phyloP scores from a whole-genome alignment of 768 basidiomycete genomes.

The Butyriboletus loyo region DNA sequence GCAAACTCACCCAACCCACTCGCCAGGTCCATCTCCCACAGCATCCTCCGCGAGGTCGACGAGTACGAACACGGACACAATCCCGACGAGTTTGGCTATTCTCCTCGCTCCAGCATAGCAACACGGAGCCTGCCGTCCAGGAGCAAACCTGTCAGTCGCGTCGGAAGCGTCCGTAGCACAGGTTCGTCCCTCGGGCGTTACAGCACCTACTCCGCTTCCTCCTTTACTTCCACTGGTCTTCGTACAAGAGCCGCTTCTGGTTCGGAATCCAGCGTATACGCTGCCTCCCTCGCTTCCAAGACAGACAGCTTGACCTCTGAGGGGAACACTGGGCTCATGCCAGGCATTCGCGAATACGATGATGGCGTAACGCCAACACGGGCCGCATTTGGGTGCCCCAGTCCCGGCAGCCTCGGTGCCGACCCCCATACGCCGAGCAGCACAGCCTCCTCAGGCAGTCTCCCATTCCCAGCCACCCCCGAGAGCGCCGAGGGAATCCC shows the following conservation, averaged over 20 bases:
- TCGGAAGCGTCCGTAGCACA: constrained; percentile 19
- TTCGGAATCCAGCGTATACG: constrained; percentile 20
- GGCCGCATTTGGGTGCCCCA: constrained; percentile 26
- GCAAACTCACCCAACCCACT: constrained; percentile 14
- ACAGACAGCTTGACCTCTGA: constrained; percentile 6
- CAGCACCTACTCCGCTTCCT: constrained; percentile 23
- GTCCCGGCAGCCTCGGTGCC: constrained; percentile 18
- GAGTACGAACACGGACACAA: constrained; percentile 12
- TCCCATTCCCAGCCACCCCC: constrained; percentile 30
- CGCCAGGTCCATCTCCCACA: constrained; percentile 29
- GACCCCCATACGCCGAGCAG: constrained; percentile 32
- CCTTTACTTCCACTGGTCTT: not conserved
- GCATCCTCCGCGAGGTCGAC: constrained; percentile 30
- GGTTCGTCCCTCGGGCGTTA: constrained; percentile 25
- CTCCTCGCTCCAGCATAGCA: constrained; percentile 8
- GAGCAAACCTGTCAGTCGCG: constrained; percentile 20
- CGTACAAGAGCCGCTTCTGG: constrained; percentile 15
- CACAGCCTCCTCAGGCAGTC: constrained; percentile 28
- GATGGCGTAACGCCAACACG: constrained; percentile 31
- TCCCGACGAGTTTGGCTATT: constrained; percentile 26
- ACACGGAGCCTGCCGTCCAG: constrained; percentile 23
- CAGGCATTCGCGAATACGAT: constrained; percentile 29
- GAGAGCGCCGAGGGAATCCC: constrained; percentile 21
- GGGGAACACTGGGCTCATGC: constrained; percentile 17
- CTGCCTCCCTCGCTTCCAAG: constrained; percentile 13